These are phyloP conservation scores for Fomes fomentarius DNA, from an alignment of 1,284 basidiomycete genomes.

Conservation along the genomic window DNA sequence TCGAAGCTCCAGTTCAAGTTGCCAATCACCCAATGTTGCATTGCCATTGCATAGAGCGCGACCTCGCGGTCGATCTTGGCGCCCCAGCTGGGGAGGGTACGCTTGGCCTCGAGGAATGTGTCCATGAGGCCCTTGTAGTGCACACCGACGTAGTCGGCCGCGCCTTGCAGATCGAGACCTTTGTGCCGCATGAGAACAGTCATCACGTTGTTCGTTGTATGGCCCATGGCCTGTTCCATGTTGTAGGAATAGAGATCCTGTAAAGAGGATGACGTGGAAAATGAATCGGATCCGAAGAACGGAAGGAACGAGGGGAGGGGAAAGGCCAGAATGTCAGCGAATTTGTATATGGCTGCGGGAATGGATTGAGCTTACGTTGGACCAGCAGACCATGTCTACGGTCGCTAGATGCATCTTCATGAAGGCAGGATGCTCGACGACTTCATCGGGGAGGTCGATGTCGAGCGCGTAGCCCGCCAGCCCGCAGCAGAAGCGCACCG, in stretches of 20 bases:
- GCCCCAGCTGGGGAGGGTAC: conserved; percentile 52
- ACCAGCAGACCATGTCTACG: conserved; percentile 70
- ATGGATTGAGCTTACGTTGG: conserved; percentile 53
- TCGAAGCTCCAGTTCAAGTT: conserved; percentile 45
- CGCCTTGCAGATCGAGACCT: conserved; percentile 55
- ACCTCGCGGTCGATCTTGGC: conserved; percentile 50
- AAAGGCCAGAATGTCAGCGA: conserved; percentile 4
- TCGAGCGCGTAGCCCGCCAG: conserved; percentile 63
- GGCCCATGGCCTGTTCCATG: conserved; percentile 73
- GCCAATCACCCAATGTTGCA: conserved; percentile 41
- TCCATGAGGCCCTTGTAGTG: conserved; percentile 55
- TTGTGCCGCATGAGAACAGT: conserved; percentile 66
- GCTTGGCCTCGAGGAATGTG: conserved; percentile 49
- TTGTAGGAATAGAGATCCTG: conserved; percentile 77
- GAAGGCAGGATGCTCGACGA: conserved; percentile 59
- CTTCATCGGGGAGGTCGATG: conserved; percentile 62
- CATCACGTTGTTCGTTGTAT: conserved; percentile 65
- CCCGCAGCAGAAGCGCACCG: conserved; percentile 63
- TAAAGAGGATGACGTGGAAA: neutral
- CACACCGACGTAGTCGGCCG: conserved; percentile 58
- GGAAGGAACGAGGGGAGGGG: neutral
- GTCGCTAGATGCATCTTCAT: conserved; percentile 59
- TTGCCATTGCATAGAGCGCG: conserved; percentile 40
- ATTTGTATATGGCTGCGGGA: neutral
- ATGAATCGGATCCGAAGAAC: neutral